Evolutionary conservation across 1,284 basidiomycete species (phyloP), one percentile per base, ranked within the genome.

Genomic region (Chalciporus piperatoides): DNA sequence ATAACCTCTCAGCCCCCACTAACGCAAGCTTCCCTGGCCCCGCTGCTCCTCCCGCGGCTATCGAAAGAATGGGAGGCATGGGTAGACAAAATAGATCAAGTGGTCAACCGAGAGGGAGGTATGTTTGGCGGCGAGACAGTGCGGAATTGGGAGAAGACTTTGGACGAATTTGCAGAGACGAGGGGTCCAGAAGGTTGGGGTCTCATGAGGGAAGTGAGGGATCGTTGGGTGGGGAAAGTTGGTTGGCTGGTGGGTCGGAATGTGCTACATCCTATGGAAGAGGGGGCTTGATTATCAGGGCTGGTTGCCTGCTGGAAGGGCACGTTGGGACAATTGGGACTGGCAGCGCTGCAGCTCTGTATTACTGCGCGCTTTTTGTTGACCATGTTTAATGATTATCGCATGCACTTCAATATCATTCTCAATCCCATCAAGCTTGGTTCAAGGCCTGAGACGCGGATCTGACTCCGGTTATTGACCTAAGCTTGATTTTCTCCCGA

Each of bases 81-180:
- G 88, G 73, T 88, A n/a, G 72, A 79, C 38, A 75, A 75, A 39
- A 73, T 90, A 25, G 84, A 89, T 57, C 70, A 79, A 15, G 68
- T 78, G 9, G 84, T 87, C 2, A 90, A 90, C 59, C 71, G 68
- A n/a, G 73, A 85, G 55, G 84, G 80, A 6, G 81, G 85, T 4
- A 89, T 91, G 87, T 90, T 89, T 63, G 81, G 85, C 6, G 76
- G 74, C 41, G 86, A 89, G 52, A 77, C 75, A 11, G 86, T 84
- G 23, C 67, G 73, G 49, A 71, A 69, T 6, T 91, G 88, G 89
- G 81, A 81, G 56, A 75, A 79, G 40, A 76, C 72, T 2, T 61
- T 91, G 58, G 85, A 90, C 47, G 76, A 78, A 44, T 78, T 86
- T 60, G 80, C 82, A 2, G 75, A 74, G 36, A 68, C 71, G 58